Percentiles rank a stretch among this genome's conserved stretches.
phyloP scores from a whole-genome alignment of 495 filamentous ascomycete species.

The Venustampulla echinocandica region DNA sequence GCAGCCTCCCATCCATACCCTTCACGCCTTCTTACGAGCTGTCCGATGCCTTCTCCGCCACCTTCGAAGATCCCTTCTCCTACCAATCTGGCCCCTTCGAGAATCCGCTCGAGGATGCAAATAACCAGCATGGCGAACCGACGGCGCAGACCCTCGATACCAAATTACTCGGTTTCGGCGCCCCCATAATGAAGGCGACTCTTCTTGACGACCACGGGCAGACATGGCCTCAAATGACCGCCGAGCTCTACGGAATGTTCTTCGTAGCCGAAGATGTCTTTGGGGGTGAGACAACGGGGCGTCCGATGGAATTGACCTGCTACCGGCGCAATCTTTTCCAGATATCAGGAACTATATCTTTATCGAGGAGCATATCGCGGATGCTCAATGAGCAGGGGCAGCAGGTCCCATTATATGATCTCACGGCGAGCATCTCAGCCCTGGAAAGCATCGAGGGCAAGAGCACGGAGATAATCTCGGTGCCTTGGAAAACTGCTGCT shows the following conservation, averaged over 20 bases:
- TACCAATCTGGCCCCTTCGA: constrained; percentile 44
- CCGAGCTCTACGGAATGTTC: constrained; percentile 92
- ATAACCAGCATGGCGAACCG: constrained; percentile 22
- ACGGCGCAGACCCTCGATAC: constrained; percentile 53
- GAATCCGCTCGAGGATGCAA: constrained; percentile 16
- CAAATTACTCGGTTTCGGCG: constrained; percentile 72
- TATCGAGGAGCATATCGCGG: constrained; percentile 63
- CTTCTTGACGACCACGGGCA: constrained; percentile 52
- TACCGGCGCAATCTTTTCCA: constrained; percentile 89
- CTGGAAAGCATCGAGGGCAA: constrained; percentile 89
- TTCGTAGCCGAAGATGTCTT: constrained; percentile 74
- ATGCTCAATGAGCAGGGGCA: constrained; percentile 73
- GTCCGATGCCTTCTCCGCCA: constrained; percentile 46
- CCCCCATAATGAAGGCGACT: constrained; percentile 58
- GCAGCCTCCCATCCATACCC: constrained; percentile 34
- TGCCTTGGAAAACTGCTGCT: constrained; percentile 81
- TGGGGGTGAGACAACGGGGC: constrained; percentile 36
- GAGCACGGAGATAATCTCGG: constrained; percentile 80
- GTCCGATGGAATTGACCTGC: constrained; percentile 79
- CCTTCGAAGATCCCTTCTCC: constrained; percentile 64
- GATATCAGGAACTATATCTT: constrained; percentile 71
- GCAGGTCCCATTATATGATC: constrained; percentile 60
- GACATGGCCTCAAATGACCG: constrained; percentile 54
- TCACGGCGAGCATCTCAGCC: constrained; percentile 73
- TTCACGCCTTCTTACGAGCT: constrained; percentile 46